Evolutionary conservation across 1,139 yeast genomes (phyloP).

Genomic region (Scheffersomyces quercinus): DNA sequence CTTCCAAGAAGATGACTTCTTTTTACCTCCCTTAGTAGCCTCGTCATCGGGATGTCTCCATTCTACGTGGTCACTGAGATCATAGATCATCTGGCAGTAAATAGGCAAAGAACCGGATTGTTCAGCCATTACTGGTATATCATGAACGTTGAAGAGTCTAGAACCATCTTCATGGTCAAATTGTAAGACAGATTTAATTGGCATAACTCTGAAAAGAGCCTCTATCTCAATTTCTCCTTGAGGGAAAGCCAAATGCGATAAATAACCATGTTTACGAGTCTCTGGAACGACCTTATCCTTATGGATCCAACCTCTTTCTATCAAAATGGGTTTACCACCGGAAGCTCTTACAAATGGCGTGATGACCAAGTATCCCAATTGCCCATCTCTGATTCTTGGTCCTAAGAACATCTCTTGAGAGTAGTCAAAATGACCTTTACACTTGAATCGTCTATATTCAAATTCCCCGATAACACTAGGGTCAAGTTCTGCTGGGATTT

Average conservation of each 20-base stretch:
- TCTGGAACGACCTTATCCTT: conserved; percentile 71
- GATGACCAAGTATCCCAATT: conserved; percentile 74
- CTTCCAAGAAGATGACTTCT: conserved; percentile 12
- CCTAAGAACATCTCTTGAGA: conserved; percentile 90
- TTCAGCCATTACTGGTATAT: conserved; percentile 77
- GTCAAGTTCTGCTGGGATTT: conserved; percentile 61
- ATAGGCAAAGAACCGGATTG: conserved; percentile 69
- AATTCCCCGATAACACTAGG: conserved; percentile 63
- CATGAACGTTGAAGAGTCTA: conserved; percentile 67
- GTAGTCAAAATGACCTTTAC: conserved; percentile 79
- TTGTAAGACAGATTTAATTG: conserved; percentile 68
- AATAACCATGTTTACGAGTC: conserved; percentile 48
- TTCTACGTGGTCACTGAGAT: conserved; percentile 60
- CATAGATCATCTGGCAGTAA: conserved; percentile 74
- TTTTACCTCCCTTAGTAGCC: conserved; percentile 4
- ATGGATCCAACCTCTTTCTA: conserved; percentile 92
- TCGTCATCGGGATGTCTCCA: conserved; percentile 30
- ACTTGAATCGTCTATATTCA: conserved; percentile 75
- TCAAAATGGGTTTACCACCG: conserved; percentile 70
- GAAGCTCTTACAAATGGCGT: conserved; percentile 79
- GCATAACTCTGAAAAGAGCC: conserved; percentile 75
- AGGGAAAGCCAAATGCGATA: conserved; percentile 69
- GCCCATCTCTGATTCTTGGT: conserved; percentile 77
- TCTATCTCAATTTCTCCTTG: conserved; percentile 71
- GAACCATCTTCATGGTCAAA: conserved; percentile 71